phyloP scores from a whole-genome alignment of 140 eudicot species.

The Anethum foeniculum region DNA sequence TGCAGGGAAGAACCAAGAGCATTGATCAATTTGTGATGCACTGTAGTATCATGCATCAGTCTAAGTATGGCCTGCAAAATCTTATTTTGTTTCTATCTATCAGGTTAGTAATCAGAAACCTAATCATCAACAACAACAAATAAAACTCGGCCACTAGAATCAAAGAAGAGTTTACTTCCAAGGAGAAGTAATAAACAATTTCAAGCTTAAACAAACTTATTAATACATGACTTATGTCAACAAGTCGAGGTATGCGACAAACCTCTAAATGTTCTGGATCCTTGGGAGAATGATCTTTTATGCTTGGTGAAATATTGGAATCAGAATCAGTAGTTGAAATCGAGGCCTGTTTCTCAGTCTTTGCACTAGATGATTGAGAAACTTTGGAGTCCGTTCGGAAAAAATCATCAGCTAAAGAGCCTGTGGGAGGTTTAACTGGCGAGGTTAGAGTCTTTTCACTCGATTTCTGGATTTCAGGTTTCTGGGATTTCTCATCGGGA shows the following conservation, averaged over 20 bases:
- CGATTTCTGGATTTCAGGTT: conserved; percentile 46
- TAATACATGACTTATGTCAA: not conserved
- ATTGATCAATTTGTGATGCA: not conserved
- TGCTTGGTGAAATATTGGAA: conserved; percentile 27
- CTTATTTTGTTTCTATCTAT: not conserved
- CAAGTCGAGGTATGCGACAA: not conserved
- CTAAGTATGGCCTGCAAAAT: not conserved
- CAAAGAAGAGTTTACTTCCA: not conserved
- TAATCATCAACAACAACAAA: not conserved
- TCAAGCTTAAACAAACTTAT: not conserved
- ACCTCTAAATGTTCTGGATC: conserved; percentile 39
- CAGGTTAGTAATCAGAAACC: not conserved
- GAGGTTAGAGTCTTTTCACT: conserved; percentile 41
- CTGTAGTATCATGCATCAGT: not conserved
- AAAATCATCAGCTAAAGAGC: conserved; percentile 23
- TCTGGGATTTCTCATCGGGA: conserved; percentile 28
- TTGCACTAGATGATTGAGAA: conserved; percentile 11
- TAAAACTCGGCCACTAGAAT: not conserved
- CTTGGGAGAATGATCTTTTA: conserved; percentile 31
- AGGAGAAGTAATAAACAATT: not conserved
- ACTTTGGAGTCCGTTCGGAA: conserved; percentile 5
- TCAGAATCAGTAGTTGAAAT: conserved; percentile 24
- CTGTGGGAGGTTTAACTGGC: conserved; percentile 41
- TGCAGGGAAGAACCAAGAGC: not conserved
- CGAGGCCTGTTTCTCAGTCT: conserved; percentile 20